Base-by-base conservation (phyloP, 331 rosid species). In the Quercus lobata region DNA sequence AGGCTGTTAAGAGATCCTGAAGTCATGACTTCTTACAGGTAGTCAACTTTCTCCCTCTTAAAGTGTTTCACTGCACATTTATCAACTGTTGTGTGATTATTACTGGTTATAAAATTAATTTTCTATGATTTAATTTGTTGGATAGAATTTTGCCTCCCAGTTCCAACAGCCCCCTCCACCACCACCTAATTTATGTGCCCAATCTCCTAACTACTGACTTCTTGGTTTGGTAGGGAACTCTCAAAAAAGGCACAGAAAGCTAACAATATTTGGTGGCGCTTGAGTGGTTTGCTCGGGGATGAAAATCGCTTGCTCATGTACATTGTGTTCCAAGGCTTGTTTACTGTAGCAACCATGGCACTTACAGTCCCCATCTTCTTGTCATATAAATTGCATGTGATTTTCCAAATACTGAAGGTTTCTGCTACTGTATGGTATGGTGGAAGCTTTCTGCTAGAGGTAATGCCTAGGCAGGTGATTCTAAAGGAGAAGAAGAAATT, bases 11-110 rank as follows among this genome's bases (percentile, higher is more conserved):
- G 87, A 82, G 98, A 94, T 82, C 98, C 98, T 22, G 98, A 94
- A 88, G 98, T 95, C 82, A 95, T 95, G 98, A 95, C 97, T 77
- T 95, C 98, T 57, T 95, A 95, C 87, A 92, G 97, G 98, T 95
- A 79, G 53, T 63, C 10, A 60, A 30, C 14, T 69, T 30, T 35
- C 61, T 35, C 69, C 53, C 74, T 46, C 56, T 56, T 44, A 63
- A 21, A 63, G 70, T 5, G 17, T 62, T 12, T 24, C 41, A 4
- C 35, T 29, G 4, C 4, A 14, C 2, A 16, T 63, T 5, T 22
- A 6, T 61, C 69, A 25, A 24, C 29, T 61, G 9, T 61, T 61
- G 69, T 63, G 30, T 63, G 41, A 35, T 29, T 63, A 29, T 34
- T 5, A 29, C 41, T 62, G 69, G 29, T 62, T 16, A 16, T 35